Conservation (phyloP, 805 yeast genomes). For the Zygoascus tannicola region DNA sequence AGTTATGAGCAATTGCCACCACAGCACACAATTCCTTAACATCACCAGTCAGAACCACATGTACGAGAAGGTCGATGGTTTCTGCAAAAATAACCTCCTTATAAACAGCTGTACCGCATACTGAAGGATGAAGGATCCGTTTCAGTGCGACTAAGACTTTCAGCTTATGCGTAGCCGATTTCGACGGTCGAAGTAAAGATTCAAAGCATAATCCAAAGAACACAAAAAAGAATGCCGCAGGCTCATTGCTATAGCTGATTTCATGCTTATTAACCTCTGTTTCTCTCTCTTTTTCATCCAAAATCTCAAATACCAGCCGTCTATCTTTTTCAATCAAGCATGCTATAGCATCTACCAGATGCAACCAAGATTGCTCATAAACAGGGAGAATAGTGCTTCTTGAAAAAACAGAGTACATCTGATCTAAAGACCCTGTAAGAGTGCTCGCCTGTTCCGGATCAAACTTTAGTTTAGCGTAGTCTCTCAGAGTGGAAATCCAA, state of each 20-base stretch:
- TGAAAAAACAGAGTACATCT: slow-evolving; percentile 24
- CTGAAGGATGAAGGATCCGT: slow-evolving; percentile 46
- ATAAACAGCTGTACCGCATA: slow-evolving; percentile 51
- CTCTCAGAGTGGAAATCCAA: slow-evolving; percentile 72
- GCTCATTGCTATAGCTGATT: slow-evolving; percentile 21
- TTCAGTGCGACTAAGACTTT: slow-evolving; percentile 42
- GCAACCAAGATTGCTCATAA: slow-evolving; percentile 62
- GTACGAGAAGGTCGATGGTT: slow-evolving; percentile 62
- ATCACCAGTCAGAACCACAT: slow-evolving; percentile 51
- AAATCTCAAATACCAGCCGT: slow-evolving; percentile 35
- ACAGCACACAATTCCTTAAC: slow-evolving; percentile 39
- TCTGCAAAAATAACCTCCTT: slow-evolving; percentile 65
- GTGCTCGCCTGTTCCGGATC: slow-evolving; percentile 31
- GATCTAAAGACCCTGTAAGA: slow-evolving; percentile 24
- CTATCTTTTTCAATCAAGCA: slow-evolving; percentile 47
- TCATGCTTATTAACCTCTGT: slow-evolving; percentile 14
- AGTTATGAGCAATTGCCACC: slow-evolving; percentile 47
- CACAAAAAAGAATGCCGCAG: slow-evolving; percentile 55
- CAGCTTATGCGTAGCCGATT: slow-evolving; percentile 19
- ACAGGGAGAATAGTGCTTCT: slow-evolving; percentile 36
- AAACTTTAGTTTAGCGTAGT: slow-evolving; percentile 60
- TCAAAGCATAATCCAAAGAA: slow-evolving; percentile 79
- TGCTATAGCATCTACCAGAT: slow-evolving; percentile 67
- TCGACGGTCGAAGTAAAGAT: slow-evolving; percentile 42
- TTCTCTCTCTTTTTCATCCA: slow-evolving; percentile 45